Percentiles rank a stretch among this genome's conserved stretches.
Evolutionary conservation across 1,284 basidiomycete genomes (phyloP).

Genomic region (Trametes polyzona): DNA sequence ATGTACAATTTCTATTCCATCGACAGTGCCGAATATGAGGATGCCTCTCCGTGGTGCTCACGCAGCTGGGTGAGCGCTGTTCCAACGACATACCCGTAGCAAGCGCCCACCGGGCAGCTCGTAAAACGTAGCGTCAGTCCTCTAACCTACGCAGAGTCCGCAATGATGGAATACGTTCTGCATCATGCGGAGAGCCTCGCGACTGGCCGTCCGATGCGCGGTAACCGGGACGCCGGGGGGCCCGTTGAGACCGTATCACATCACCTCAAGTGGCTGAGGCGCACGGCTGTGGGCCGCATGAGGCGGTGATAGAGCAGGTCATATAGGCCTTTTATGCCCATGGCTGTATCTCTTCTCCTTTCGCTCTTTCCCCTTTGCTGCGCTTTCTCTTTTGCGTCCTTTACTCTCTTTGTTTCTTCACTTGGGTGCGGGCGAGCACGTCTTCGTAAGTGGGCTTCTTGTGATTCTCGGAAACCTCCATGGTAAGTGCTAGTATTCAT

Average conservation of each 20-base stretch:
- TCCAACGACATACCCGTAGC: too few species aligned
- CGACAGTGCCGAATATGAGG: too few species aligned
- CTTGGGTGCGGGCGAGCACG: neutral
- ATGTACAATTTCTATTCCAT: too few species aligned
- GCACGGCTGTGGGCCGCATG: neutral
- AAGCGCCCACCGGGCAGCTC: too few species aligned
- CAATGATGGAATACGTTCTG: too few species aligned
- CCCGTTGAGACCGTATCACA: conserved; percentile 7
- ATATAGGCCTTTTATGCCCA: conserved; percentile 4
- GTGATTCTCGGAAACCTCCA: neutral
- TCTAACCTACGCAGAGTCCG: too few species aligned
- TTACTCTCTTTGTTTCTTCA: neutral
- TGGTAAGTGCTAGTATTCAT: neutral
- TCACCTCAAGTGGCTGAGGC: neutral
- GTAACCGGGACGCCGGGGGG: neutral
- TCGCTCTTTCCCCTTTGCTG: neutral
- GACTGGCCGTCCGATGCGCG: too few species aligned
- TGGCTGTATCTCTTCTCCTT: conserved; percentile 1
- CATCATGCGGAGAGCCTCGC: too few species aligned
- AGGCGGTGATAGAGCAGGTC: conserved; percentile 8
- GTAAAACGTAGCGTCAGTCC: too few species aligned
- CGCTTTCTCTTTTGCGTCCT: too few species aligned
- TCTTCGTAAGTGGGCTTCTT: neutral
- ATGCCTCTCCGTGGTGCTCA: too few species aligned
- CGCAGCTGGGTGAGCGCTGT: too few species aligned